These are phyloP conservation scores for Effrenium voratum DNA, from an alignment of 73 alveolate species.

Conservation along the genomic window DNA sequence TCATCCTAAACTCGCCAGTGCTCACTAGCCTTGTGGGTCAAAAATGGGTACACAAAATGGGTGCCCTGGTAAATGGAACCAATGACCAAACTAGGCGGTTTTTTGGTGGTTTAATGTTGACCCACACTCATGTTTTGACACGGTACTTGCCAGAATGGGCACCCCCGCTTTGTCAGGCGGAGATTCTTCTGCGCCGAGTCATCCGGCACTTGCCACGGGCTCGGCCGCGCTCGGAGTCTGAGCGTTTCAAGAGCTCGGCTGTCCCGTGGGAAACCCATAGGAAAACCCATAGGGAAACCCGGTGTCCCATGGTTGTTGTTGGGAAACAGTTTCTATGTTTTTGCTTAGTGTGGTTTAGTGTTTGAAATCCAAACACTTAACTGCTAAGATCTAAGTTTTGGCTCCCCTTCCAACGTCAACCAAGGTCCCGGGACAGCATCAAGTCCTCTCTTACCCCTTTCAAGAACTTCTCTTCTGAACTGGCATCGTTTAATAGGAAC, in stretches of 20 bases:
- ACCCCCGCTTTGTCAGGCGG: background rate
- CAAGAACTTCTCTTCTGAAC: background rate
- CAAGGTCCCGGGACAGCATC: background rate
- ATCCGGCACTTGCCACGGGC: conserved; percentile 32
- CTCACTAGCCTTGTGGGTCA: background rate
- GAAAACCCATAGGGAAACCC: background rate
- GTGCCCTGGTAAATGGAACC: background rate
- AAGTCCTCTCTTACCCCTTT: background rate
- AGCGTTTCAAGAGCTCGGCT: background rate
- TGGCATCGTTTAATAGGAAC: background rate
- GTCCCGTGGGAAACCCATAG: background rate
- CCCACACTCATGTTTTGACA: background rate
- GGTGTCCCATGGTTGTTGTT: background rate
- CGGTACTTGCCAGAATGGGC: background rate
- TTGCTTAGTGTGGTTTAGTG: background rate
- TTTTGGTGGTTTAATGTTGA: background rate
- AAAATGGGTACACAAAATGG: background rate
- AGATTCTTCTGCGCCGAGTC: conserved; percentile 36
- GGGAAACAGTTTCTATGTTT: background rate
- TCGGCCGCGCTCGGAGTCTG: background rate
- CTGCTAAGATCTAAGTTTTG: too few species aligned
- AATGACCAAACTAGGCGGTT: background rate
- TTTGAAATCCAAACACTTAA: background rate
- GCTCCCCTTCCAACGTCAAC: too few species aligned
- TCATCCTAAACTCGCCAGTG: too few species aligned